Conservation (phyloP, 495 filamentous ascomycete genomes). For the Rhypophila decipiens region DNA sequence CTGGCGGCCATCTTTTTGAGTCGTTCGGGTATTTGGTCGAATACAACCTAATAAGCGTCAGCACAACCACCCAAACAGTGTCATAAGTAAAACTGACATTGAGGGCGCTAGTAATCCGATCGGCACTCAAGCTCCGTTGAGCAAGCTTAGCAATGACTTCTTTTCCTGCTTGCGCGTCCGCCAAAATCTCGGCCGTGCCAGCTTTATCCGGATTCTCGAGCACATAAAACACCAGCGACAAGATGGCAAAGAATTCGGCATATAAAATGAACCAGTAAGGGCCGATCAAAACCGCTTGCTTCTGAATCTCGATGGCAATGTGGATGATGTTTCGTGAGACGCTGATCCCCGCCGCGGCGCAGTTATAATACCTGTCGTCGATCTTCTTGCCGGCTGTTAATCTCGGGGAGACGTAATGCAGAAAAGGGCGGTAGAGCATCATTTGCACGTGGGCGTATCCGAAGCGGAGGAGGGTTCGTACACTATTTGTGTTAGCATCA, state of each 20-base stretch:
- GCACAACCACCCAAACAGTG: constrained; percentile 1
- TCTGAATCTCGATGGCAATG: constrained; percentile 84
- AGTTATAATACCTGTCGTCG: constrained; percentile 83
- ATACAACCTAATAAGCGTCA: constrained; percentile 49
- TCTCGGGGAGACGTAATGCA: constrained; percentile 83
- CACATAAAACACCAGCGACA: constrained; percentile 84
- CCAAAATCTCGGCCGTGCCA: constrained; percentile 69
- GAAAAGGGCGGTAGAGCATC: constrained; percentile 89
- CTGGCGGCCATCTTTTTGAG: constrained; percentile 43
- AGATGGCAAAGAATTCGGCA: constrained; percentile 88
- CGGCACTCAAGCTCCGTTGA: constrained; percentile 80
- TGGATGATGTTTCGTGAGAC: constrained; percentile 93
- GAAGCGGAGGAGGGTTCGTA: constrained; percentile 81
- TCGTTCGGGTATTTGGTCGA: constrained; percentile 71
- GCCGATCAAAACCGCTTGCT: constrained; percentile 71
- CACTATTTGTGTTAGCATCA: constrained; percentile 37
- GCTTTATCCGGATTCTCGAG: constrained; percentile 80
- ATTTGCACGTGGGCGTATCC: constrained; percentile 88
- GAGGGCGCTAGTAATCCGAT: constrained; percentile 71
- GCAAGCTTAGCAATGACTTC: constrained; percentile 71
- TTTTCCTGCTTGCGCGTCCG: constrained; percentile 77
- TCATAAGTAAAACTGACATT: constrained; percentile 43
- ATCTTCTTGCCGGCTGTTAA: constrained; percentile 57
- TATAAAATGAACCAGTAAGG: constrained; percentile 98
- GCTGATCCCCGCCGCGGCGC: constrained; percentile 85